Base-by-base conservation (phyloP, 495 filamentous ascomycete species). In the Penicillium argentinense region DNA sequence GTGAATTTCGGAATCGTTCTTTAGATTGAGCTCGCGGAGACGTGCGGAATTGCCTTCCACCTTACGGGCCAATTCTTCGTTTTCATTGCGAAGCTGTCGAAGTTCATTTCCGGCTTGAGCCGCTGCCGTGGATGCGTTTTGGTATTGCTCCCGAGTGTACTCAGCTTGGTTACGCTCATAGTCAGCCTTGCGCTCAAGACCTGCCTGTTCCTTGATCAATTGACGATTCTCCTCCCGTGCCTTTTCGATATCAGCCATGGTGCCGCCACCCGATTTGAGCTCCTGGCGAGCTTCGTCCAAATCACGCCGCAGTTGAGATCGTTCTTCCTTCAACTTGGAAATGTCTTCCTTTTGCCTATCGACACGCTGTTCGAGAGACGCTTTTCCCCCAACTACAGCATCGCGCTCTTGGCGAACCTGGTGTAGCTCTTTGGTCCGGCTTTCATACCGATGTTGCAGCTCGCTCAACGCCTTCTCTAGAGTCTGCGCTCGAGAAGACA, bases 81-180 rank as follows among this genome's bases (percentile, higher is more conserved):
- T 74, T 27, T 72, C 66, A 8, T 55, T 57, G 26, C 67, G 59
- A 9, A 86, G 69, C n/a, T 63, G 63, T 9, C 69, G 60, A 27
- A 74, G 69, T 62, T 86, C 81, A 17, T 63, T 66, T 12, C 60
- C 60, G 13, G 79, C 63, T 28, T 81, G 76, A 12, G 64, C 69
- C 8, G 75, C 75, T 0, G 67, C 64, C 12, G 67, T 80, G 11
- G 83, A 86, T 1, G 83, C 81, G 25, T 73, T 68, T 41, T 88
- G 83, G 48, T 89, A 90, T 25, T 78, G 71, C 13, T 74, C 68
- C 33, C 83, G 77, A 25, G 71, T 71, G 59, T 83, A 89, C 11
- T 86, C 85, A 4, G 64, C 54, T 47, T 72, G 71, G 25, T 74
- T 79, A 60, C 70, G 75, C 46, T 83, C 75, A 14, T 67, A 67